phyloP scores from a whole-genome alignment of 257 asterid species.

The Craterostigma plantagineum region DNA sequence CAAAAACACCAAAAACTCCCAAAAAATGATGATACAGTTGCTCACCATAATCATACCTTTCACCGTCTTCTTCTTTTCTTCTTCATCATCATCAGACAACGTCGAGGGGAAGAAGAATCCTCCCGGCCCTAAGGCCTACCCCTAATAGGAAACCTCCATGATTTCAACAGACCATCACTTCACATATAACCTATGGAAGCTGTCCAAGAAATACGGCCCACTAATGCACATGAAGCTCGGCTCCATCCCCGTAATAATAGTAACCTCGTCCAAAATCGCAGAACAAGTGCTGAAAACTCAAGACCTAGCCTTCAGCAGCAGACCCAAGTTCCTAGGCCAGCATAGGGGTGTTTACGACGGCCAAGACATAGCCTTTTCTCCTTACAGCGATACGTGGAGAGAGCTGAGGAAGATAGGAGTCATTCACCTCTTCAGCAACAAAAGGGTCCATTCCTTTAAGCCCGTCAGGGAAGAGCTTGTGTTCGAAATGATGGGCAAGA shows the following conservation, averaged over 20 bases:
- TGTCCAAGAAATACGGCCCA: conserved; percentile 16
- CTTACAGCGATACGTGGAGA: not conserved
- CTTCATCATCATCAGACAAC: not conserved
- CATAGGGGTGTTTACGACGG: not conserved
- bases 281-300: not conserved
- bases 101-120: not conserved
- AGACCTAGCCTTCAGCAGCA: not conserved
- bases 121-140: conserved; percentile 25
- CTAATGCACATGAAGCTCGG: conserved; percentile 10
- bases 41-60: conserved; percentile 1
- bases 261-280: no score
- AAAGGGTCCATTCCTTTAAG: not conserved
- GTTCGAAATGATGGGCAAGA: no score
- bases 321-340: not conserved
- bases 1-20: no score
- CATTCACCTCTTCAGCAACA: not conserved
- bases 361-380: not conserved
- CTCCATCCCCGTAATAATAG: not conserved
- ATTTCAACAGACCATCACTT: conserved; percentile 10
- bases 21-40: not conserved
- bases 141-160: conserved; percentile 24
- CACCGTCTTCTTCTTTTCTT: conserved; percentile 4
- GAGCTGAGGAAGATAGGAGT: not conserved
- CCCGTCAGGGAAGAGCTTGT: not conserved
- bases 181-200: conserved; percentile 14